A percentile compares a stretch with the other conserved stretches of the same genome.
These are phyloP conservation scores for Ophiocordyceps camponoti-leonardi DNA, from an alignment of 2,329 filamentous ascomycete genomes.

Conservation along the genomic window DNA sequence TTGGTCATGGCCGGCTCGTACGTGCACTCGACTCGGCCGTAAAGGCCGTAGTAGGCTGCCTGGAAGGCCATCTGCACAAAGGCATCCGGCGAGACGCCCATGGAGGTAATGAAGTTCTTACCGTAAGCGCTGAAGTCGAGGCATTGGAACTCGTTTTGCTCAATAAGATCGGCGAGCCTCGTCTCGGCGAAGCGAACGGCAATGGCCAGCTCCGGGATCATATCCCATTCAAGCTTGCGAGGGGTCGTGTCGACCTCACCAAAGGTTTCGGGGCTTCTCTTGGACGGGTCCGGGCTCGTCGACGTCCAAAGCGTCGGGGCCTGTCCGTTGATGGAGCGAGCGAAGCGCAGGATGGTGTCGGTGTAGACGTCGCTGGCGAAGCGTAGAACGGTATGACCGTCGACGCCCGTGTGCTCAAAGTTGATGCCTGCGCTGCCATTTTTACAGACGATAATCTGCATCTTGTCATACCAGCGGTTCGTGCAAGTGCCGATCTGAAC, in stretches of 20 bases:
- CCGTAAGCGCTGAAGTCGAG: slow-evolving; percentile 80
- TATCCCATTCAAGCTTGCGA: slow-evolving; percentile 95
- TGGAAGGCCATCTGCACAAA: slow-evolving; percentile 99
- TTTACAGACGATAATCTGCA: slow-evolving; percentile 98
- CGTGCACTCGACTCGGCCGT: slow-evolving; percentile 82
- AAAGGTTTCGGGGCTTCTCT: slow-evolving; percentile 79
- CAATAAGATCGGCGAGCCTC: slow-evolving; percentile 78
- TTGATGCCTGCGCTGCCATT: slow-evolving; percentile 98
- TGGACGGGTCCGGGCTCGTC: slow-evolving; percentile 77
- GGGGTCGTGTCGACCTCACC: slow-evolving; percentile 87
- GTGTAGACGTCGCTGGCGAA: slow-evolving; percentile 96
- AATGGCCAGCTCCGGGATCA: slow-evolving; percentile 79
- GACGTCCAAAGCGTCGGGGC: slow-evolving; percentile 87
- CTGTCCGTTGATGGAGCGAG: slow-evolving; percentile 84
- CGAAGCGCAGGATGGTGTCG: slow-evolving; percentile 91
- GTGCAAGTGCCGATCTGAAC: slow-evolving; percentile 96
- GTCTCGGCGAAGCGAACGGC: slow-evolving; percentile 93
- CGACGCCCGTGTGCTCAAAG: slow-evolving; percentile 95
- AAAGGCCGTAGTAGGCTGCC: slow-evolving; percentile 91
- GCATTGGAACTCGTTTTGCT: slow-evolving; percentile 90
- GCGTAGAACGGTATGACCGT: slow-evolving; percentile 88
- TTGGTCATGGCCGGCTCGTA: slow-evolving; percentile 99
- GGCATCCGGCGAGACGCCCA: slow-evolving; percentile 92
- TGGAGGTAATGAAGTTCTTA: slow-evolving; percentile 93
- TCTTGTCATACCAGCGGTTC: slow-evolving; percentile 97